Evolutionary conservation across 192 early-diverging fungal species (phyloP).

Genomic region (Endogone sp.): DNA sequence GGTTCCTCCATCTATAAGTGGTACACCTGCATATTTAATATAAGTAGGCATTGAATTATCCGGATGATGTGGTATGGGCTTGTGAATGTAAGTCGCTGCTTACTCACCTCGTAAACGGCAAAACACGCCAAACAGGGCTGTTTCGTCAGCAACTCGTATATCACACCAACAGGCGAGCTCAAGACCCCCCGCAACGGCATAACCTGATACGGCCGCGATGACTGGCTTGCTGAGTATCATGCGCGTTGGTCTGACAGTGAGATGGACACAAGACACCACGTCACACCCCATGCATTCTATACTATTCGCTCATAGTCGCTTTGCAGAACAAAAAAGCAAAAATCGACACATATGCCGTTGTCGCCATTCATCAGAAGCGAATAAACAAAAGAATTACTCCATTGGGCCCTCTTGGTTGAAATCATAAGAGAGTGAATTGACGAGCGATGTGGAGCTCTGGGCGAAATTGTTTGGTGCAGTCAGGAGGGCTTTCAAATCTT

Average conservation of each 20-base stretch:
- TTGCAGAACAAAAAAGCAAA: too few species aligned
- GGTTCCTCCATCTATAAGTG: conserved; percentile 49
- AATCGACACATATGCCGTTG: too few species aligned
- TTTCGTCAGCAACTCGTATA: conserved; percentile 38
- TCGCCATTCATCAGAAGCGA: neutral
- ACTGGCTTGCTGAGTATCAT: conserved; percentile 47
- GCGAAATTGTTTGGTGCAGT: too few species aligned
- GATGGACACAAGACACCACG: neutral
- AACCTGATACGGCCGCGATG: conserved; percentile 48
- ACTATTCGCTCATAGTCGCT: too few species aligned
- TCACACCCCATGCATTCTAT: neutral
- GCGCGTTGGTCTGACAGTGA: conserved; percentile 33
- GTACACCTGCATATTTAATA: conserved; percentile 27
- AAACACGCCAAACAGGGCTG: conserved; percentile 39
- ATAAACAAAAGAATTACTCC: conserved; percentile 16
- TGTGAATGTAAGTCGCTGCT: neutral
- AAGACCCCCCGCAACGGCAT: conserved; percentile 49
- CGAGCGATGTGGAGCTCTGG: neutral
- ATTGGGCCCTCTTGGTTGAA: conserved; percentile 39
- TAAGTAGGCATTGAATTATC: neutral
- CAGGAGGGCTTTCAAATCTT: conserved; percentile 31
- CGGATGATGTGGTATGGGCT: neutral
- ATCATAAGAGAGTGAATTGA: neutral
- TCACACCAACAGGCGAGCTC: conserved; percentile 52
- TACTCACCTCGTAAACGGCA: conserved; percentile 28